Evolutionary conservation across 805 yeast species (phyloP), one percentile per base, ranked within the genome.

Genomic region (Komagataella ulmi): DNA sequence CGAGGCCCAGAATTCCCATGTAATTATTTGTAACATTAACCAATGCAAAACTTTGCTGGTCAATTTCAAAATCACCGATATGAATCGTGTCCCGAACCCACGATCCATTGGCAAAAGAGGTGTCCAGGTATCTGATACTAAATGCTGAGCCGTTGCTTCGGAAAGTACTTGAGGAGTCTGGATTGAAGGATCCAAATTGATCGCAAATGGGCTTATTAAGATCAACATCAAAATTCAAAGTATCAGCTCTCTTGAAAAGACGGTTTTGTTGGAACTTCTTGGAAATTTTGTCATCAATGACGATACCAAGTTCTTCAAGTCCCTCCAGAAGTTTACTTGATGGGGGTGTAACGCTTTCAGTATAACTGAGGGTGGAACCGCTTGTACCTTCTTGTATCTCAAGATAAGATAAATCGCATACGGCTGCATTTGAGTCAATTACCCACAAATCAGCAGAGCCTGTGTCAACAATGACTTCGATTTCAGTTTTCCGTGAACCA

Each of bases 1-100:
- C 91, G 55, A 86, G 78, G 24, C 90, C 89, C 46, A 86, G 65
- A 21, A 87, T 91, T 51, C 95, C 91, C 54, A 75, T 67, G 7
- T 79, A 64, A 3, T 90, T 79, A 54, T 80, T 77, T 2, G 88
- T 77, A 30, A 65, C 63, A 59, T 79, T 79, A 2, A 86, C 95
- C 21, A 88, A 79, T 1, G 95, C 97, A 64, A 89, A 75, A 3
- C 88, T 78, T 36, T 84, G 67, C 52, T 71, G 67, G 0, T 69
- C 54, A 10, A 86, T 67, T 2, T 71, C 64, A 10, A 73, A 63
- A 49, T 71, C 76, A 48, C 81, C 79, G 51, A 86, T 57, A 2
- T 57, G 54, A 3, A 89, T 71, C 44, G 69, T 67, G 59, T 89
- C 97, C 47, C 71, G 65, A 18, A 86, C 95, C 81, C 81, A 78